phyloP scores from a whole-genome alignment of 2,329 filamentous ascomycete genomes.

The Grosmannia serpens region DNA sequence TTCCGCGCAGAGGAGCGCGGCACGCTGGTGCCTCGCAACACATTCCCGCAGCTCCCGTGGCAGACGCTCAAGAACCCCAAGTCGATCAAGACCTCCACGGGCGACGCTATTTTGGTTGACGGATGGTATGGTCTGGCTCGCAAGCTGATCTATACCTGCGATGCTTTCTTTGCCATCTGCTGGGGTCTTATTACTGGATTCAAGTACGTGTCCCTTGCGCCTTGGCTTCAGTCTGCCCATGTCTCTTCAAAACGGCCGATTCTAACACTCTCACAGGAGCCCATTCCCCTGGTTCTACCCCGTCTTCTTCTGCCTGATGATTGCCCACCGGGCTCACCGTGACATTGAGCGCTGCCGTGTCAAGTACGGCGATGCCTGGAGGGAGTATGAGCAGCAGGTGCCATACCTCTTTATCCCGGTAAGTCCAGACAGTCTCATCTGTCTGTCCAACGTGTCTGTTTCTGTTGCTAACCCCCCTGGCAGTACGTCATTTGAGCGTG shows the following conservation, averaged over 20 bases:
- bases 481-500: slow-evolving; percentile 1
- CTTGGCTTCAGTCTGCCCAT: not conserved
- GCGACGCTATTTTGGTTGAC: slow-evolving; percentile 60
- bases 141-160: slow-evolving; percentile 73
- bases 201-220: slow-evolving; percentile 18
- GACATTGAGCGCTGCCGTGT: slow-evolving; percentile 67
- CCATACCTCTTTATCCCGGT: slow-evolving; percentile 35
- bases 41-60: slow-evolving; percentile 74
- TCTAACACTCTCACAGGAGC: slow-evolving; percentile 25
- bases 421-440: slow-evolving; percentile 9
- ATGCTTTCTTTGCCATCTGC: slow-evolving; percentile 62
- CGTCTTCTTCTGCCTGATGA: slow-evolving; percentile 72
- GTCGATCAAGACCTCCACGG: slow-evolving; percentile 55
- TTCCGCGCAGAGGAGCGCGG: slow-evolving; percentile 64
- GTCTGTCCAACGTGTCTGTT: too few relatives aligned
- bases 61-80: slow-evolving; percentile 62
- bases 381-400: slow-evolving; percentile 15
- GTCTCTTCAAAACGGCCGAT: not conserved
- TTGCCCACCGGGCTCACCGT: slow-evolving; percentile 63
- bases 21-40: slow-evolving; percentile 49
- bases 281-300: slow-evolving; percentile 91
- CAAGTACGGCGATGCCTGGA: slow-evolving; percentile 50
- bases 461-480: not conserved
- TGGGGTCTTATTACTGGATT: slow-evolving; percentile 81
- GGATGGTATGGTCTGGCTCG: slow-evolving; percentile 68